These are phyloP conservation scores for Bondarzewia mesenterica DNA, from an alignment of 1,284 basidiomycete genomes.

Conservation along the genomic window DNA sequence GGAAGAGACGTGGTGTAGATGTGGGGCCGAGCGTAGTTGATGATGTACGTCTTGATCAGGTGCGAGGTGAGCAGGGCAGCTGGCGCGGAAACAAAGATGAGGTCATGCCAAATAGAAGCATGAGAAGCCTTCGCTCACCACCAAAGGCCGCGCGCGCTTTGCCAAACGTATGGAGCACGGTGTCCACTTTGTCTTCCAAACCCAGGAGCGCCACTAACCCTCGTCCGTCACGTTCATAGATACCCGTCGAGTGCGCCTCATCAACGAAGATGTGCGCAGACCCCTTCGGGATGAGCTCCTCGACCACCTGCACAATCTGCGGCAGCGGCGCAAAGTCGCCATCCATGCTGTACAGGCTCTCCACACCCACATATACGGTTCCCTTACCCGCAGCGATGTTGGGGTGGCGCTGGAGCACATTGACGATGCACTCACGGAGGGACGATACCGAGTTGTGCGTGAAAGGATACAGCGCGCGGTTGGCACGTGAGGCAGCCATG, in stretches of 20 bases:
- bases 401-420: conserved; percentile 27
- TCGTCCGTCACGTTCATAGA: conserved; percentile 74
- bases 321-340: conserved; percentile 79
- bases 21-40: conserved; percentile 90
- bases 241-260: conserved; percentile 83
- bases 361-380: conserved; percentile 76
- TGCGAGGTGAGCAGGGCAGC: conserved; percentile 74
- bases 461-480: conserved; percentile 42
- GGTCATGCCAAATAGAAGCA: background rate
- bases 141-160: conserved; percentile 71
- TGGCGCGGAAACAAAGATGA: conserved; percentile 20
- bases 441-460: conserved; percentile 64
- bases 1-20: conserved; percentile 86
- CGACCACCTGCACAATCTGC: conserved; percentile 54
- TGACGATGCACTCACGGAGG: conserved; percentile 36
- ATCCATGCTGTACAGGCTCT: conserved; percentile 93
- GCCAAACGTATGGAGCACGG: conserved; percentile 62
- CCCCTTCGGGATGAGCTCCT: conserved; percentile 47
- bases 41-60: conserved; percentile 73
- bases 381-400: conserved; percentile 26
- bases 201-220: conserved; percentile 62
- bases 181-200: conserved; percentile 53
- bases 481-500: conserved; percentile 63
- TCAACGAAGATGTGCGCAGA: conserved; percentile 68
- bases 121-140: conserved; percentile 40